These are phyloP conservation scores for Phialophora chinensis DNA, from an alignment of 2,329 filamentous ascomycete genomes.

Conservation along the genomic window DNA sequence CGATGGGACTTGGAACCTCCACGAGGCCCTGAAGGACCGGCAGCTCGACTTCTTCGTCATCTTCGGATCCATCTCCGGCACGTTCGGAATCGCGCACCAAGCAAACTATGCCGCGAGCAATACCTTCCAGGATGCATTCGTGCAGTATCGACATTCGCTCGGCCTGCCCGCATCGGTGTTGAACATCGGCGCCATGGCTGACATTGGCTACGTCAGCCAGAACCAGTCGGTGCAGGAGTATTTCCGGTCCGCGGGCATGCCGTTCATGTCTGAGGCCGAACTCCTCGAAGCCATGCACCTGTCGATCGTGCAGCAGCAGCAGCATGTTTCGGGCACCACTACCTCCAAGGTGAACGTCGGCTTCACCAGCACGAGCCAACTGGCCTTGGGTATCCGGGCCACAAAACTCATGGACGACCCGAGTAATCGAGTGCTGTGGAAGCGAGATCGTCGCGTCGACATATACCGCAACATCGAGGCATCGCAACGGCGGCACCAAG, in stretches of 20 bases:
- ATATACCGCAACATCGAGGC: no score
- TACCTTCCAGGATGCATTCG: neutral
- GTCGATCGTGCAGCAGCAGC: neutral
- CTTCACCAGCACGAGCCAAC: no score
- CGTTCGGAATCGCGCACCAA: no score
- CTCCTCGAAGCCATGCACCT: neutral
- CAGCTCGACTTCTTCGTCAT: no score
- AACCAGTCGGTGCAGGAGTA: neutral
- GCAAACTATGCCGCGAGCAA: neutral
- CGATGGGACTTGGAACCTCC: constrained; percentile 47
- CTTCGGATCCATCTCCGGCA: no score
- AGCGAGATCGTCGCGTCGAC: no score
- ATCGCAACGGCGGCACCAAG: no score
- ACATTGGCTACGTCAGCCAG: neutral
- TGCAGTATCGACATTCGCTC: neutral
- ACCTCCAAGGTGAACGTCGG: no score
- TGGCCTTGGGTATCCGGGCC: no score
- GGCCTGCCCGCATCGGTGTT: neutral
- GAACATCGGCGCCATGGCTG: neutral
- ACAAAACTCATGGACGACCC: no score
- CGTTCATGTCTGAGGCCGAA: neutral
- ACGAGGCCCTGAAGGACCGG: constrained; percentile 25
- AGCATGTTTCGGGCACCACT: no score
- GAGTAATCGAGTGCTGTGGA: no score
- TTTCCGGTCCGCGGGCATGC: neutral